Evolutionary conservation across 1,284 basidiomycete genomes (phyloP).

Genomic region (Malassezia dermatis): DNA sequence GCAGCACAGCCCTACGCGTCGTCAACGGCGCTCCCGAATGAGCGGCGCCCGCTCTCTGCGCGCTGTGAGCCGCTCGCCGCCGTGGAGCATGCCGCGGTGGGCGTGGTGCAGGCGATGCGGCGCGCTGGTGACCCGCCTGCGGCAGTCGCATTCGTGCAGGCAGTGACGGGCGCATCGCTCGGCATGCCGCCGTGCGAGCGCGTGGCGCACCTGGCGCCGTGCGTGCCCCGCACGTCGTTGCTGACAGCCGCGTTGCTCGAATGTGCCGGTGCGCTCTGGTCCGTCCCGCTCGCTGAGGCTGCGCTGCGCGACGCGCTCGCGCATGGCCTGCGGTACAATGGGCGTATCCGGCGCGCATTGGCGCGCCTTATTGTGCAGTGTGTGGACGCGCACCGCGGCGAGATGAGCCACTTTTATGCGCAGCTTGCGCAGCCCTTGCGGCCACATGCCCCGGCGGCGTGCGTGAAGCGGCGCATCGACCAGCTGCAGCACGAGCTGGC

Average conservation of each 20-base stretch:
- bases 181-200: not conserved
- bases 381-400: slow-evolving; percentile 1
- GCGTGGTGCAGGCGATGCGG: slow-evolving; percentile 1
- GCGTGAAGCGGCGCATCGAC: not conserved
- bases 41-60: not conserved
- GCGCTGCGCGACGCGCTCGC: slow-evolving; percentile 1
- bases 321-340: slow-evolving; percentile 1
- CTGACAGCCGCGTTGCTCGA: slow-evolving; percentile 9
- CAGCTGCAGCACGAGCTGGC: slow-evolving; percentile 7
- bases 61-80: slow-evolving; percentile 1
- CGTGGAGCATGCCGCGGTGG: slow-evolving; percentile 6
- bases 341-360: slow-evolving; percentile 9
- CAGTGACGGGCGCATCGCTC: not conserved
- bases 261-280: slow-evolving; percentile 8
- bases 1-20: not conserved
- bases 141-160: slow-evolving; percentile 2
- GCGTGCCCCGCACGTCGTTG: slow-evolving; percentile 1
- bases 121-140: not conserved
- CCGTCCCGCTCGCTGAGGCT: not conserved
- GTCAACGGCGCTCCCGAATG: not conserved
- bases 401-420: slow-evolving; percentile 2
- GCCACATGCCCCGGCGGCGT: not conserved
- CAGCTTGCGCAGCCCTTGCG: not conserved
- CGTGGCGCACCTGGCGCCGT: not conserved
- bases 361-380: slow-evolving; percentile 5